Base-by-base conservation (phyloP, 2,329 filamentous ascomycete species). In the Fusarium denticulatum region DNA sequence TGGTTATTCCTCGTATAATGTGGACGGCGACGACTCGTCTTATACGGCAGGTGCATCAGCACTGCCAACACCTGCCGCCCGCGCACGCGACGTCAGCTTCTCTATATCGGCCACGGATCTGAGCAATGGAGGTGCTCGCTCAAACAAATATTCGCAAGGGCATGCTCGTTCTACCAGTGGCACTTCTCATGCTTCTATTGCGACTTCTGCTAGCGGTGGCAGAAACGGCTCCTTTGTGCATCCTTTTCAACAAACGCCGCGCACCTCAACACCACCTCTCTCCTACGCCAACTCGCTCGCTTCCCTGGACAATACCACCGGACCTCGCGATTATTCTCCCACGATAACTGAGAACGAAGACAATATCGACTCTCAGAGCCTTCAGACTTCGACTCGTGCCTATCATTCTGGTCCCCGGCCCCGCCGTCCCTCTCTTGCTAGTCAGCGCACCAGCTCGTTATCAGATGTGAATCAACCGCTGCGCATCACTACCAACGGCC, bases 201-300 rank as follows among this genome's bases (percentile, higher is more conserved):
- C 87, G 13, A 89, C 88, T 32, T 86, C 85, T 56, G 86, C 83
- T 69, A 90, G 88, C 75, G 85, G 88, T 73, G 85, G 82, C 60
- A 84, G 87, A 64, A 83, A 82, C 64, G 84, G 84, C 64, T 81
- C 84, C 37, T 91, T 92, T 77, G 85, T 91, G 26, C 90, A 92
- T 77, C 90, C 90, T 32, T 91, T 91, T 73, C 89, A 91, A 78
- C 90, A 91, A 81, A 90, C 85, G 14, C 90, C 90, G 37, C 86
- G 88, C 45, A 88, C 88, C 3, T 87, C 88, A 50, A 90, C 89
- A 67, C 88, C 89, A 57, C 88, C 89, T 14, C 77, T 90, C 68
- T 87, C 88, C 30, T 90, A 90, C 78, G 86, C 88, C 72, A 88
- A 88, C 79, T 89, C 88, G 13, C 80, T 88, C 47, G 84, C 86